Conservation (phyloP, 1,284 basidiomycete genomes). For the Prillingera fragicola region DNA sequence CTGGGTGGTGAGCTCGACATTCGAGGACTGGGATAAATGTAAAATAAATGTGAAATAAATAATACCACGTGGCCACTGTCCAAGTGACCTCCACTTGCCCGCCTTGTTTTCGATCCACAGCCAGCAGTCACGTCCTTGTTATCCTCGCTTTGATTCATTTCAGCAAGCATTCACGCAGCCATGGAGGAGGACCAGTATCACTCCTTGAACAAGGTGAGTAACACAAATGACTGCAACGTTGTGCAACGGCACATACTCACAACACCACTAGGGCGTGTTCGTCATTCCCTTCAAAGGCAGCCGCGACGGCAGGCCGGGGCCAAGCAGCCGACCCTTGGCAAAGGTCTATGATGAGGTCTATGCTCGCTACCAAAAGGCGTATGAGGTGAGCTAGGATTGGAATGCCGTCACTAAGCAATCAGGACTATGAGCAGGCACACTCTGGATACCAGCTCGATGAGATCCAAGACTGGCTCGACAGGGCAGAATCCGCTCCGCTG, state of each 20-base stretch:
- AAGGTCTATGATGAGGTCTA: constrained; percentile 21
- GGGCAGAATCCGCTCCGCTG: constrained; percentile 14
- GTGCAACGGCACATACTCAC: background rate
- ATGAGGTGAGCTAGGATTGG: constrained; percentile 24
- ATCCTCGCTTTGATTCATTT: too few relatives aligned
- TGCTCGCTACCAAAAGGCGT: constrained; percentile 14
- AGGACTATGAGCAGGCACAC: constrained; percentile 25
- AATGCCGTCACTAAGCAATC: background rate
- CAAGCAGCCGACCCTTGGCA: constrained; percentile 14
- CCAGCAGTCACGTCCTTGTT: too few relatives aligned
- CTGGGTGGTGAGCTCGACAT: too few relatives aligned
- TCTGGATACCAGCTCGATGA: constrained; percentile 33
- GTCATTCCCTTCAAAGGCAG: constrained; percentile 28
- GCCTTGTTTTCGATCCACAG: too few relatives aligned
- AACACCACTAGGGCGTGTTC: constrained; percentile 30
- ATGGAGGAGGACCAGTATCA: constrained; percentile 32
- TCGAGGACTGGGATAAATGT: too few relatives aligned
- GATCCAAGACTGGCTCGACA: constrained; percentile 34
- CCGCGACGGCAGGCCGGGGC: constrained; percentile 16
- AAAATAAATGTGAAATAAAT: too few relatives aligned
- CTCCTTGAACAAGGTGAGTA: constrained; percentile 35
- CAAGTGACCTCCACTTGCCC: too few relatives aligned
- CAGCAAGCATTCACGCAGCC: too few relatives aligned
- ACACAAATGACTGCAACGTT: too few relatives aligned
- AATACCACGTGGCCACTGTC: too few relatives aligned